Base-by-base conservation (phyloP, 495 filamentous ascomycete species). In the Pseudoneurospora amorphoporcata region DNA sequence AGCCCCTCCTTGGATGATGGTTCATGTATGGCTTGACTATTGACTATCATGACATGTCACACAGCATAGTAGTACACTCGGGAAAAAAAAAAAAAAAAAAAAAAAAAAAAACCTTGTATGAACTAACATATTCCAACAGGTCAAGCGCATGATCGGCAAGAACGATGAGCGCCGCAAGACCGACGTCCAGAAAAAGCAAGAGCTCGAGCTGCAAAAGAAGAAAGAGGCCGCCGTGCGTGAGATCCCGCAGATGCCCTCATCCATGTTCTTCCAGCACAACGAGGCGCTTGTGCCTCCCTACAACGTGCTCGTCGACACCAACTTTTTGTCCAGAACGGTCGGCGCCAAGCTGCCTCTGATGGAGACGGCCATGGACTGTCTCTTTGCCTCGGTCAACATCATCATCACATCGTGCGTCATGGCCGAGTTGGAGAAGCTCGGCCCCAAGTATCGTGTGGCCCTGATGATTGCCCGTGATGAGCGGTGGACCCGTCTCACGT, bases 221-320 rank as follows among this genome's bases (percentile, higher is more conserved):
- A 72, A 82, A 83, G 72, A 78, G 69, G 86, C 89, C 41, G 78
- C 89, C 40, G 83, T 92, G 12, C 90, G 91, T 43, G 90, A 93
- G 82, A 87, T 93, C 41, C 88, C 91, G 12, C 91, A 94, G 81
- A 89, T 92, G 70, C 91, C 95, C 8, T 94, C 94, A 8, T 86
- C 88, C 68, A 90, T 99, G 82, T 99, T 98, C 89, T 98, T 97
- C 84, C 88, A 93, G 75, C 92, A 94, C 85, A 99, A 99, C 83
- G 92, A 92, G 68, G 92, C 93, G 38, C 88, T 99, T 69, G 88
- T 91, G 29, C 95, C 95, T 2, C 79, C 79, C 29, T 80, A 80
- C 37, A 75, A 80, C 71, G 69, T 80, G 53, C 74, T 80, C 2
- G 77, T 80, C 35, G 94, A 97, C 82, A 97, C 94, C 82, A 98